Base-by-base conservation (phyloP, 75 land plant genomes). In the Pseudotsuga menziesii region DNA sequence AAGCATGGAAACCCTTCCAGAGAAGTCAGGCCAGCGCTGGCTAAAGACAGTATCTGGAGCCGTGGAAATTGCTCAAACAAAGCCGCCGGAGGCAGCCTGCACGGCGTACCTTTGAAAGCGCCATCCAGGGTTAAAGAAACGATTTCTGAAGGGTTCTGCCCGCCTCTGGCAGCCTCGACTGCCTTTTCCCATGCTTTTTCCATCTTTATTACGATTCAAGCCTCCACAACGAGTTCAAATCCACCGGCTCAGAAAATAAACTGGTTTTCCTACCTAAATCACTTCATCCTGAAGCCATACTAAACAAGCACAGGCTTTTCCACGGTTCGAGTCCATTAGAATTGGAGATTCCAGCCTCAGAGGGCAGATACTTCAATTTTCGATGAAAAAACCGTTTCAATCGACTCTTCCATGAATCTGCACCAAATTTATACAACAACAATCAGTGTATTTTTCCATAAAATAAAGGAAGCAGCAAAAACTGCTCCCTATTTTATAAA, bases 141-240 rank as follows among this genome's bases (percentile, higher is more conserved):
- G 0, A 61, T 75, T 27, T 61, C 77, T 0, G 36, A 12, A 6
- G 60, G 57, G 9, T 79, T 81, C 64, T 83, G 86, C 17, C 77
- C 79, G 2, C 69, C 86, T 11, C 77, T 41, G 3, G 87, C 87
- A 17, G 77, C 69, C 74, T 85, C 87, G 3, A 85, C 85, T 20
- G 87, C 87, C 48, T 75, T 61, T 75, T 79, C 81, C 87, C 87
- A 85, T 55, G 85, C 85, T 66, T 83, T 81, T 56, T 85, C 87
- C 87, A 83, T 83, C 69, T 41, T 69, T 67, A n/a, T 67, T 69
- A 19, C 19, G 23, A 69, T 9, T 35, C 17, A 35, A 78, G 17
- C 54, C 39, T 76, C 74, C 3, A 69, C 72, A 69, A 15, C 6
- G 39, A 39, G 39, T 35, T 32, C 54, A 48, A 48, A 48, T 35